Evolutionary conservation across 345 rosid species (phyloP), one percentile per base, ranked within the genome.

Genomic region (Populus tremula): DNA sequence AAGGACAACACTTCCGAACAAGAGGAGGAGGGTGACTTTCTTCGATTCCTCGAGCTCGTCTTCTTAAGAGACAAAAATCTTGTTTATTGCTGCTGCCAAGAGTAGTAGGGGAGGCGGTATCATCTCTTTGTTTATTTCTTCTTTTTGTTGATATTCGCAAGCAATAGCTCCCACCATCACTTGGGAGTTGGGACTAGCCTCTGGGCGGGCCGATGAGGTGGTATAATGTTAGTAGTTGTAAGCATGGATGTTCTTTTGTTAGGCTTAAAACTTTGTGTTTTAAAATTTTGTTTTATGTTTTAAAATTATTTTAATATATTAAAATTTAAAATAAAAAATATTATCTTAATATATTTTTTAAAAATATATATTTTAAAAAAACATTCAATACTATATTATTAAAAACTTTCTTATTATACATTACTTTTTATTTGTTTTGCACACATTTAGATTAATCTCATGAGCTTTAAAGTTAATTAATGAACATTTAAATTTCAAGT

Each of bases 1-100:
- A 12, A 56, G 82, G 64, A 73, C 83, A 38, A 65, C 84, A 27
- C 38, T 81, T 31, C 64, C 81, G 1, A 83, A 78, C 79, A 89
- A 87, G 83, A 84, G 84, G 68, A 76, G 62, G 59, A 82, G 87
- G 83, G 27, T 80, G 17, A 72, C 71, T 72, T 82, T 82, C 69
- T 76, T 83, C 3, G 79, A 80, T 69, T 79, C 88, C 77, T 83
- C 84, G 25, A 71, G 82, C 59, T 77, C 81, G 31, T 76, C 83
- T 67, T 79, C 83, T 74, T 76, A 70, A 61, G 47, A 69, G 63
- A 25, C 20, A 23, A 50, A 76, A 29, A 17, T 38, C 74, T 39
- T 65, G 71, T 63, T 71, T 27, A 1, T 1, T 64, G 35, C 39
- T 65, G 45, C 25, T 29, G 27, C 38, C 70, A 29, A 10, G 11